phyloP scores from a whole-genome alignment of 345 rosid species.

The Firmiana major region DNA sequence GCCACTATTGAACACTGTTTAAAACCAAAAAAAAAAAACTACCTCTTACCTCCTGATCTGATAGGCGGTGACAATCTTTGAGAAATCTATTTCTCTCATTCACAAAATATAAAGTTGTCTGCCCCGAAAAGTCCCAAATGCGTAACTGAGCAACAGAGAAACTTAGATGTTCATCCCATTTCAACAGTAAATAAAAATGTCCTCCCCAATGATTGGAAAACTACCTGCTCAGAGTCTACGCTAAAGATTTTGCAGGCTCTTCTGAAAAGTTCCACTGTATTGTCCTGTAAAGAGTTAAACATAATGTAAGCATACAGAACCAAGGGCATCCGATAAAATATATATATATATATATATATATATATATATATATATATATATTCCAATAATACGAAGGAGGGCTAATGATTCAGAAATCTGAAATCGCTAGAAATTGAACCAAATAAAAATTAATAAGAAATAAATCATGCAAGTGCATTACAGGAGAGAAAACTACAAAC shows the following conservation, averaged over 20 bases:
- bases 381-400: neutral
- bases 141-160: conserved; percentile 54
- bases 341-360: too few species aligned
- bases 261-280: conserved; percentile 77
- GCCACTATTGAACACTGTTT: too few species aligned
- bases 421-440: neutral
- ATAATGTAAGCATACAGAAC: conserved; percentile 4
- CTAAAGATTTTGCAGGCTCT: conserved; percentile 95
- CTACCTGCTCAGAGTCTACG: conserved; percentile 77
- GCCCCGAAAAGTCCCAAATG: conserved; percentile 94
- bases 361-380: too few species aligned
- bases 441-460: conserved; percentile 9
- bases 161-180: conserved; percentile 22
- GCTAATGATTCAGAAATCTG: neutral
- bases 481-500: conserved; percentile 4
- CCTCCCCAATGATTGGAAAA: conserved; percentile 8
- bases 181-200: neutral
- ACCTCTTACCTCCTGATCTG: conserved; percentile 79
- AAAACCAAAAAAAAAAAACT: too few species aligned
- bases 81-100: conserved; percentile 48
- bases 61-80: conserved; percentile 56
- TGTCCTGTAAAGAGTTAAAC: conserved; percentile 51
- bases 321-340: neutral
- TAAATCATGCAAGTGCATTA: neutral
- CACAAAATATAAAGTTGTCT: conserved; percentile 51